phyloP scores from a whole-genome alignment of 768 basidiomycete genomes.

The Holtermannia corniformis region DNA sequence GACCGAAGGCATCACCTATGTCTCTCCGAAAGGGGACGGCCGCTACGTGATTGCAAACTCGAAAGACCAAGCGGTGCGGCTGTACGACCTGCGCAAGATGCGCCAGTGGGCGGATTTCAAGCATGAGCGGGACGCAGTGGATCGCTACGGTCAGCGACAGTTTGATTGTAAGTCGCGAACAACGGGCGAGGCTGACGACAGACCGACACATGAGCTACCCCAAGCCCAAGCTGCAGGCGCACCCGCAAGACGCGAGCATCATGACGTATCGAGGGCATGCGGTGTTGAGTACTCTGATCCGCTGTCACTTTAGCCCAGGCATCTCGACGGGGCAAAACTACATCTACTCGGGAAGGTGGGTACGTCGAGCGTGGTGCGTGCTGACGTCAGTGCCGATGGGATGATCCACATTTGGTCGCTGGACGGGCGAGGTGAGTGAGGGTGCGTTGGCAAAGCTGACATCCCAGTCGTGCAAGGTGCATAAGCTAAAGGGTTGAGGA shows the following conservation, averaged over 20 bases:
- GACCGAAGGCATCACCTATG: conserved; percentile 86
- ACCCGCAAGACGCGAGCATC: conserved; percentile 83
- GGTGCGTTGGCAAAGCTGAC: not conserved
- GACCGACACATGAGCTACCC: conserved; percentile 44
- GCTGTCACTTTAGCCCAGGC: conserved; percentile 89
- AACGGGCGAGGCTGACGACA: not conserved
- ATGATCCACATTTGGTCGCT: conserved; percentile 76
- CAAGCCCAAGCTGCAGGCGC: conserved; percentile 55
- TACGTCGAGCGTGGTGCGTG: conserved; percentile 46
- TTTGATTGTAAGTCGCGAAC: conserved; percentile 61
- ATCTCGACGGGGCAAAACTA: conserved; percentile 89
- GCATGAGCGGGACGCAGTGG: conserved; percentile 43
- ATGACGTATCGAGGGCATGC: conserved; percentile 92
- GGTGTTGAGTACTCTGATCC: conserved; percentile 81
- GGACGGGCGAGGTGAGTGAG: conserved; percentile 54
- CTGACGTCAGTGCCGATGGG: conserved; percentile 27
- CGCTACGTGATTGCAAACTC: conserved; percentile 92
- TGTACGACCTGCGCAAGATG: conserved; percentile 96
- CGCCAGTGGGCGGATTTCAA: conserved; percentile 62
- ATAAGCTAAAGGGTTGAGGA: not conserved
- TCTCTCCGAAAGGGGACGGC: conserved; percentile 91
- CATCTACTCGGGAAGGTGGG: conserved; percentile 84
- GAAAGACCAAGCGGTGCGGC: conserved; percentile 81
- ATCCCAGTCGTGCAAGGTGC: conserved; percentile 50
- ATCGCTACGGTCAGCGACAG: conserved; percentile 50